These are phyloP conservation scores for Lasiodiplodia hormozganensis DNA, from an alignment of 2,329 filamentous ascomycete genomes.

Conservation along the genomic window DNA sequence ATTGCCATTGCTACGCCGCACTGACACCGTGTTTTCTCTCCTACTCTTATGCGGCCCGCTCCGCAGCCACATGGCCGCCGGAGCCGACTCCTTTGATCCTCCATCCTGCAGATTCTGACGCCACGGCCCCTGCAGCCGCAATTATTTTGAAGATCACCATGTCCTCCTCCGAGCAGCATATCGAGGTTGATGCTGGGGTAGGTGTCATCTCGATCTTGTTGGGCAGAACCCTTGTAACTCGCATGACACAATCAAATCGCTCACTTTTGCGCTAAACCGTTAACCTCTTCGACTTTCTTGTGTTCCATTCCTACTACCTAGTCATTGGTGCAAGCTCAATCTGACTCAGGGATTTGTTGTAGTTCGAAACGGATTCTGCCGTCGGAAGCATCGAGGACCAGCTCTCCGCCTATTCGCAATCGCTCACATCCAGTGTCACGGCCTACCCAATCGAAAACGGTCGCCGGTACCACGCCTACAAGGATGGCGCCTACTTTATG, in stretches of 20 bases:
- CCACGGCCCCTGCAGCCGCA: neutral
- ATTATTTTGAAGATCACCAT: neutral
- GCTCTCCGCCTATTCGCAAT: slow-evolving; percentile 23
- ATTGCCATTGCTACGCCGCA: slow-evolving; percentile 9
- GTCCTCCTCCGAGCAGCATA: slow-evolving; percentile 9
- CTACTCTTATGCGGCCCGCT: neutral
- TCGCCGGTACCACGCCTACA: slow-evolving; percentile 39
- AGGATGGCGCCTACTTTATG: slow-evolving; percentile 39
- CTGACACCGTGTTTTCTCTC: neutral
- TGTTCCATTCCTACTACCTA: neutral
- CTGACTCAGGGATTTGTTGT: neutral
- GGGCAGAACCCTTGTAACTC: neutral
- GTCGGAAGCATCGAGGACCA: slow-evolving; percentile 16
- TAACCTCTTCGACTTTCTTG: neutral
- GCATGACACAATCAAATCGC: neutral
- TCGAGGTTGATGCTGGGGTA: slow-evolving; percentile 17
- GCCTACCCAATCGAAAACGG: slow-evolving; percentile 37
- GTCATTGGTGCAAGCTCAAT: neutral
- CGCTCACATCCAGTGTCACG: slow-evolving; percentile 30
- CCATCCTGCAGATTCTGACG: neutral
- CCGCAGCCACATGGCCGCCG: neutral
- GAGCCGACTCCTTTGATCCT: slow-evolving; percentile 1
- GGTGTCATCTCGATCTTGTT: neutral
- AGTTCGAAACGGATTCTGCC: slow-evolving; percentile 18
- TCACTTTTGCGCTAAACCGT: neutral